These are phyloP conservation scores for Claviceps citrina DNA, from an alignment of 2,329 filamentous ascomycete genomes.

Conservation along the genomic window DNA sequence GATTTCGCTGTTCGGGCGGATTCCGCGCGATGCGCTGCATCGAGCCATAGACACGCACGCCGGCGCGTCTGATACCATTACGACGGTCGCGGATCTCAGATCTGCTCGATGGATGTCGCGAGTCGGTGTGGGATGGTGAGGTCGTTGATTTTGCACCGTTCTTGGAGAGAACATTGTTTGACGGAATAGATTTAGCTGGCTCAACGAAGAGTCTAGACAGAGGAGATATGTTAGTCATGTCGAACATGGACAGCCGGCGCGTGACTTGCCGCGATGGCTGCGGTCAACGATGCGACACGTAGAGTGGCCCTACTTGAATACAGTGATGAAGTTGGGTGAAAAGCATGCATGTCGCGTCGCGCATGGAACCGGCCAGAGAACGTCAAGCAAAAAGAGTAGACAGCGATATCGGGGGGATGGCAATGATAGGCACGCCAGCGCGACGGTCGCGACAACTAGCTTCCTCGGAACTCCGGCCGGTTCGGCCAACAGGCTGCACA, in stretches of 20 bases:
- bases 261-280: neutral
- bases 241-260: neutral
- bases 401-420: neutral
- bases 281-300: conserved; percentile 7
- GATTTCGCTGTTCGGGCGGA: conserved; percentile 7
- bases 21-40: conserved; percentile 12
- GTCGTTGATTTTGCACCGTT: conserved; percentile 14
- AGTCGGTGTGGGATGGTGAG: conserved; percentile 24
- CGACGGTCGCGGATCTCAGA: conserved; percentile 18
- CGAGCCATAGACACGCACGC: conserved; percentile 14
- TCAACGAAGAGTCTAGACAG: conserved; percentile 28
- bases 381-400: neutral
- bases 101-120: conserved; percentile 22
- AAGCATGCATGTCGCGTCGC: neutral
- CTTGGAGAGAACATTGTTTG: conserved; percentile 21
- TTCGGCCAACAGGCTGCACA: neutral
- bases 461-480: neutral
- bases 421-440: neutral
- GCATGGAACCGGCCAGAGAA: neutral
- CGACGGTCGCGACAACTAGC: neutral
- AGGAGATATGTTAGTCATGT: conserved; percentile 8
- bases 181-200: conserved; percentile 29
- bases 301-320: neutral
- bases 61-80: conserved; percentile 10
- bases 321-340: neutral